Percentiles rank a stretch among this genome's conserved stretches.
Evolutionary conservation across 2,329 filamentous ascomycete species (phyloP).

Genomic region (Pseudogymnoascus sp.): DNA sequence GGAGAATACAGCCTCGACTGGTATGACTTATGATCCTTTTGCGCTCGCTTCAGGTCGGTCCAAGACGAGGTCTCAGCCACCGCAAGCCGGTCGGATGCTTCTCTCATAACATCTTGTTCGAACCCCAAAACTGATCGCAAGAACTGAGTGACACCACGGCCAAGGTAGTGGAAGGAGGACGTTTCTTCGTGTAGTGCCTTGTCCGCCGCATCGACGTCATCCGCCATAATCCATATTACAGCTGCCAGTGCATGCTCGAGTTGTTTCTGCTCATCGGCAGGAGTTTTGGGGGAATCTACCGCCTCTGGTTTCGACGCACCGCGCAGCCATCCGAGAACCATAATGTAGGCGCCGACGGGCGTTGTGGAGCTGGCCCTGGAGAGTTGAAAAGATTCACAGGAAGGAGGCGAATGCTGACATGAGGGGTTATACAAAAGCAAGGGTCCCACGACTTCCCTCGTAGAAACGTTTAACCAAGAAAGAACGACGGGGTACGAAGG

Average conservation of each 20-base stretch:
- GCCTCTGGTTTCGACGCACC: background rate
- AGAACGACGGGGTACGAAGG: background rate
- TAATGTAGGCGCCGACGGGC: background rate
- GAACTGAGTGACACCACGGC: slow-evolving; percentile 73
- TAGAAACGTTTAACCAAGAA: background rate
- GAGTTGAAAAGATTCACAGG: background rate
- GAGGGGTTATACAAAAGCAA: background rate
- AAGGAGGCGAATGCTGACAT: background rate
- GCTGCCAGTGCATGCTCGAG: slow-evolving; percentile 56
- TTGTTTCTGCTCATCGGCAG: slow-evolving; percentile 42
- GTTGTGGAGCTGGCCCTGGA: background rate
- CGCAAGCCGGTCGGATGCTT: slow-evolving; percentile 64
- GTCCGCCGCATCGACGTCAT: slow-evolving; percentile 82
- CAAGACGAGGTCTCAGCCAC: slow-evolving; percentile 70
- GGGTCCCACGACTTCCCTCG: background rate
- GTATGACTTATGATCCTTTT: slow-evolving; percentile 54
- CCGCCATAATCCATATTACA: slow-evolving; percentile 70
- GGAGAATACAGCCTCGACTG: slow-evolving; percentile 59
- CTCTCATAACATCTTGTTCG: slow-evolving; percentile 82
- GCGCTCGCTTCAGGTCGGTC: slow-evolving; percentile 66
- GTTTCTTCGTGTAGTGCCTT: slow-evolving; percentile 59
- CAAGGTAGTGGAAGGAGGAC: slow-evolving; percentile 84
- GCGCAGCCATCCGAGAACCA: slow-evolving; percentile 8
- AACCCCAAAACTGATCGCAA: slow-evolving; percentile 81
- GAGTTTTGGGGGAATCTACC: slow-evolving; percentile 18